These are phyloP conservation scores for Colletotrichum liriopes DNA, from an alignment of 2,329 filamentous ascomycete genomes.

Conservation along the genomic window DNA sequence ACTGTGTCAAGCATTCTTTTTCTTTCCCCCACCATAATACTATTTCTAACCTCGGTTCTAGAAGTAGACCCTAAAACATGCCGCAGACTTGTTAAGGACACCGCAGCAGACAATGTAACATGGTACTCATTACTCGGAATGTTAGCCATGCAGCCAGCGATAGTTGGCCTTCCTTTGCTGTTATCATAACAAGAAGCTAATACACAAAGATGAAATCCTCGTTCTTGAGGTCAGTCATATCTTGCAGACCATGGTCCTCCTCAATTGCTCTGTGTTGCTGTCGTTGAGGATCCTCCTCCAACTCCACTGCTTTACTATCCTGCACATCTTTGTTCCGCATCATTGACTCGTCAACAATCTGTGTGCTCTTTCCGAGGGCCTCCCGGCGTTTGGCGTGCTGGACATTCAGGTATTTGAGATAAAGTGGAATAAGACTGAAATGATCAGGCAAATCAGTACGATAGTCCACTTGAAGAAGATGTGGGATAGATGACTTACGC, in stretches of 20 bases:
- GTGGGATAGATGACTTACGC: background rate
- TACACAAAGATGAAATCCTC: conserved; percentile 75
- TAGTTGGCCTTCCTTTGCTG: background rate
- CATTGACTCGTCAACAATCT: conserved; percentile 39
- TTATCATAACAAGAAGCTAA: conserved; percentile 31
- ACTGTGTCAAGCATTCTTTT: no score
- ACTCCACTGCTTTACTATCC: conserved; percentile 45
- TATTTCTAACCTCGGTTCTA: no score
- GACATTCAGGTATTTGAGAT: conserved; percentile 68
- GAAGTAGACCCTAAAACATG: no score
- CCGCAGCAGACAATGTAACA: background rate
- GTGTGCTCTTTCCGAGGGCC: conserved; percentile 67
- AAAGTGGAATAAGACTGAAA: conserved; percentile 53
- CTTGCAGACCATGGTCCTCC: conserved; percentile 61
- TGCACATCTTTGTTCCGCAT: conserved; percentile 36
- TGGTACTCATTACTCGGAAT: background rate
- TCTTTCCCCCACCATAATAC: no score
- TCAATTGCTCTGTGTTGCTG: conserved; percentile 46
- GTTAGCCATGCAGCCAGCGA: fast-evolving
- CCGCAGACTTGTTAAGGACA: no score
- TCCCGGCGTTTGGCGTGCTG: conserved; percentile 69
- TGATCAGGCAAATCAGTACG: background rate
- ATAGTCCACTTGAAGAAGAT: fast-evolving
- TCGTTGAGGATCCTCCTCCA: conserved; percentile 43
- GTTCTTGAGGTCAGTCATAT: conserved; percentile 72